Evolutionary conservation across 768 basidiomycete genomes (phyloP), one percentile per base, ranked within the genome.

Genomic region (Lentinula detonsa): DNA sequence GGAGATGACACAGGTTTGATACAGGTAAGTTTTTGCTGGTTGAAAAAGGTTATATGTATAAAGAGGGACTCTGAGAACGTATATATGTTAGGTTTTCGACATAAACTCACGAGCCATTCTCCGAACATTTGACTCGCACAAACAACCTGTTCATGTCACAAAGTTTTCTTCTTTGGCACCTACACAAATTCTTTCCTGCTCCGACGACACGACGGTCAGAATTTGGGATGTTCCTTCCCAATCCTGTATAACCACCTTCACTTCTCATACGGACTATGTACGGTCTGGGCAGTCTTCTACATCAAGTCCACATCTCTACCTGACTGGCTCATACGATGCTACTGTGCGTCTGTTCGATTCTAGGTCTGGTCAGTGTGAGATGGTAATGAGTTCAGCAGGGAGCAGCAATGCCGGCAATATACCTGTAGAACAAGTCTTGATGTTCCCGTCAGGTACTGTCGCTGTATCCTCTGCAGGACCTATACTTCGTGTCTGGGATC

Each of bases 191-290:
- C 81, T 98, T 33, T 95, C 97, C 4, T 95, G 93, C 68, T 98
- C 95, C 2, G 96, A 98, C 73, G 97, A 99, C 71, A 93, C 91
- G 2, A 95, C 95, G 23, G 91, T 91, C 58, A 90, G 86, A 71
- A 77, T 98, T 1, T 98, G 95, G 91, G 97, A 98, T 73, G 86
- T 98, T 15, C 93, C 97, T 5, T 93, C 95, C 6, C 89, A 96
- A 73, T 78, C 87, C 0, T 80, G 87, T 48, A 76, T 93, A 61
- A 79, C 80, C 11, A 94, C 93, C 18, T 94, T 99, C 68, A 76
- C 81, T 28, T 83, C 86, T 55, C 97, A 99, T 70, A 85, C 91
- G 46, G 97, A 99, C 77, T 99, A 99, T 71, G 93, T 99, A 65
- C 94, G 96, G 46, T 85, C 95, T 2, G 97, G 94, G 4, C 84